A percentile compares a stretch with the other conserved stretches of the same genome.
Evolutionary conservation across 2,329 filamentous ascomycete genomes (phyloP).

Genomic region (Fusarium sp.): DNA sequence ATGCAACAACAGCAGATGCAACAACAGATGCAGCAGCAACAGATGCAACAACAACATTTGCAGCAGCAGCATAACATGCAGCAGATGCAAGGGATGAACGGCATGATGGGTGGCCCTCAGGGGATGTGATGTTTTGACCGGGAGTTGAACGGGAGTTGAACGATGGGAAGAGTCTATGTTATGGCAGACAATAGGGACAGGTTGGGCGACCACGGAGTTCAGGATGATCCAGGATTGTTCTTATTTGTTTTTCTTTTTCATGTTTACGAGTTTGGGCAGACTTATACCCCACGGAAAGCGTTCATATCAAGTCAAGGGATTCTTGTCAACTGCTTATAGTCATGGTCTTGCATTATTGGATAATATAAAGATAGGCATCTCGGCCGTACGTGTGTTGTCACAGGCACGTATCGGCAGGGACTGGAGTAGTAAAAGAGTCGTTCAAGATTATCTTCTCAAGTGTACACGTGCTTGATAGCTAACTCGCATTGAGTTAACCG

Average conservation of each 20-base stretch:
- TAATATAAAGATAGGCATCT: slow-evolving; percentile 15
- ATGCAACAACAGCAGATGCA: slow-evolving; percentile 45
- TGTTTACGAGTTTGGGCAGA: slow-evolving; percentile 40
- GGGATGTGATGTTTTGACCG: slow-evolving; percentile 54
- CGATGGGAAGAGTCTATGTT: slow-evolving; percentile 18
- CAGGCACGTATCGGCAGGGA: neutral
- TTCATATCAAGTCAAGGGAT: slow-evolving; percentile 41
- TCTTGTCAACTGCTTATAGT: slow-evolving; percentile 20
- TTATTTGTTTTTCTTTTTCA: slow-evolving; percentile 23
- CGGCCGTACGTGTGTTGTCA: slow-evolving; percentile 11
- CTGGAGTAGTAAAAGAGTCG: neutral
- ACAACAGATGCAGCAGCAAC: slow-evolving; percentile 49
- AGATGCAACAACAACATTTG: slow-evolving; percentile 40
- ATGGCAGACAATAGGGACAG: slow-evolving; percentile 19
- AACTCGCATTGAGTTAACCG: neutral
- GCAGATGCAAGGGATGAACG: slow-evolving; percentile 49
- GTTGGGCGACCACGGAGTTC: slow-evolving; percentile 37
- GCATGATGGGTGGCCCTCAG: slow-evolving; percentile 65
- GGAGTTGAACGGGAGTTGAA: slow-evolving; percentile 1
- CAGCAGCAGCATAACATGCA: slow-evolving; percentile 47
- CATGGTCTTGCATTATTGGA: slow-evolving; percentile 25
- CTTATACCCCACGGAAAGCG: slow-evolving; percentile 50
- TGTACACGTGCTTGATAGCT: neutral
- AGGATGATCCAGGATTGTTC: slow-evolving; percentile 21
- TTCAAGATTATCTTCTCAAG: neutral